These are phyloP conservation scores for Cenococcum geophilum DNA, from an alignment of 495 filamentous ascomycete genomes.

Conservation along the genomic window DNA sequence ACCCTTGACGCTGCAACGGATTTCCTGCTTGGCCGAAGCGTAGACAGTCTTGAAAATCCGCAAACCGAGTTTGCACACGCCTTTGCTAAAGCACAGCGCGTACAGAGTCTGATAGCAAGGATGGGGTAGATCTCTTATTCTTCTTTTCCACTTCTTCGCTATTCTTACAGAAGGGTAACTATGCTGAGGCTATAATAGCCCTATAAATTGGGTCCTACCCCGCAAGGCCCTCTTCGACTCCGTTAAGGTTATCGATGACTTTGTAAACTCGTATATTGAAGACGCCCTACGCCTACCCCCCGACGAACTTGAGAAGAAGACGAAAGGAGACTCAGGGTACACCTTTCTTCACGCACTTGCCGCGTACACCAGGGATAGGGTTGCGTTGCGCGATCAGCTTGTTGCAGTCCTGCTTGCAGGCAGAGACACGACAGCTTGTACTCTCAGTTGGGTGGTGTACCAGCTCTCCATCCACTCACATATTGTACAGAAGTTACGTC, in stretches of 20 bases:
- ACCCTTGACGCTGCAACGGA: constrained; percentile 56
- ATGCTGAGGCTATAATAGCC: constrained; percentile 29
- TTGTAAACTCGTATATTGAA: constrained; percentile 50
- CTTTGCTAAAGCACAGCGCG: constrained; percentile 50
- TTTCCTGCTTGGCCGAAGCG: constrained; percentile 51
- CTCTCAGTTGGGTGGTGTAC: constrained; percentile 69
- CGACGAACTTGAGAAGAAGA: constrained; percentile 47
- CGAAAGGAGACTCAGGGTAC: constrained; percentile 39
- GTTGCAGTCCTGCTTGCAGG: constrained; percentile 39
- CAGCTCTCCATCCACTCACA: constrained; percentile 66
- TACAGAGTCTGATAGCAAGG: constrained; percentile 44
- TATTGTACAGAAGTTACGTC: constrained; percentile 58
- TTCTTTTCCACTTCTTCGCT: not conserved
- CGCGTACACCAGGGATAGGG: constrained; percentile 37
- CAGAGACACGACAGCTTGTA: constrained; percentile 44
- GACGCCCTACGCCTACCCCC: constrained; percentile 44
- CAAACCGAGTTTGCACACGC: constrained; percentile 47
- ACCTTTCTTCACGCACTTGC: constrained; percentile 43
- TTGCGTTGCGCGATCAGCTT: constrained; percentile 40
- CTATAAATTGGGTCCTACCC: constrained; percentile 43
- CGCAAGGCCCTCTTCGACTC: constrained; percentile 40
- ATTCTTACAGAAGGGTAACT: not conserved
- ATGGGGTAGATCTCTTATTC: constrained; percentile 29
- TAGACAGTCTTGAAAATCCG: constrained; percentile 49
- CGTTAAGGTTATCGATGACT: constrained; percentile 45